Conservation (phyloP, 1,284 basidiomycete genomes). For the Taiwanofungus camphoratus region DNA sequence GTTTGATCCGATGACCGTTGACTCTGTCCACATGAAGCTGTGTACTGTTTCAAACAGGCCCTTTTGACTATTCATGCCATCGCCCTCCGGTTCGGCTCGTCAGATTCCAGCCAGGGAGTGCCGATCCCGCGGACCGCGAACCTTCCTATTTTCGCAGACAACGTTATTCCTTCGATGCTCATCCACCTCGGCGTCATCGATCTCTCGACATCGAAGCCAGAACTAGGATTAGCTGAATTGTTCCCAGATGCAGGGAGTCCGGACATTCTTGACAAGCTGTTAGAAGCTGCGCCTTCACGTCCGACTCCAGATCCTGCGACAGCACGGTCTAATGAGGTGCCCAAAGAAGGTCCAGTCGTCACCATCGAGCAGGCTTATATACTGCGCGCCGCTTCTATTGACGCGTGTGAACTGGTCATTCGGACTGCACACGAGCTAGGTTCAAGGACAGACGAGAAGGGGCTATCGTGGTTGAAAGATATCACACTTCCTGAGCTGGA, state of each 20-base stretch:
- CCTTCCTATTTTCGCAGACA: conserved; percentile 80
- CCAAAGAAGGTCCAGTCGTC: conserved; percentile 59
- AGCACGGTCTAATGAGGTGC: conserved; percentile 22
- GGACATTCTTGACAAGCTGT: conserved; percentile 34
- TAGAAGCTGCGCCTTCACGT: conserved; percentile 24
- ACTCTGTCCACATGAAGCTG: conserved; percentile 36
- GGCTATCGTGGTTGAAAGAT: conserved; percentile 41
- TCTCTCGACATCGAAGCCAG: conserved; percentile 37
- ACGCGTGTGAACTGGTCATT: conserved; percentile 68
- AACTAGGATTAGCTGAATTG: conserved; percentile 34
- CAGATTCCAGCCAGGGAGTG: conserved; percentile 43
- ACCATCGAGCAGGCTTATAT: conserved; percentile 59
- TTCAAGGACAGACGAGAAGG: too few relatives aligned
- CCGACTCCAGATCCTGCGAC: conserved; percentile 13
- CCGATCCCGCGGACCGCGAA: conserved; percentile 53
- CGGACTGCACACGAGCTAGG: conserved; percentile 44
- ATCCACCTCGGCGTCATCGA: conserved; percentile 73
- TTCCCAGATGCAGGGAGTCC: conserved; percentile 41
- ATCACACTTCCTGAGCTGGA: conserved; percentile 60
- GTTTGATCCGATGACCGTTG: too few relatives aligned
- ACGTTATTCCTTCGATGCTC: conserved; percentile 81
- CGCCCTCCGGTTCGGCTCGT: conserved; percentile 52
- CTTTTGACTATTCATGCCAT: conserved; percentile 77
- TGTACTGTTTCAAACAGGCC: conserved; percentile 88
- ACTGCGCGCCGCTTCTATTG: conserved; percentile 76